Evolutionary conservation across 2,329 filamentous ascomycete genomes (phyloP).

Genomic region (Arthrinium puccinioides): DNA sequence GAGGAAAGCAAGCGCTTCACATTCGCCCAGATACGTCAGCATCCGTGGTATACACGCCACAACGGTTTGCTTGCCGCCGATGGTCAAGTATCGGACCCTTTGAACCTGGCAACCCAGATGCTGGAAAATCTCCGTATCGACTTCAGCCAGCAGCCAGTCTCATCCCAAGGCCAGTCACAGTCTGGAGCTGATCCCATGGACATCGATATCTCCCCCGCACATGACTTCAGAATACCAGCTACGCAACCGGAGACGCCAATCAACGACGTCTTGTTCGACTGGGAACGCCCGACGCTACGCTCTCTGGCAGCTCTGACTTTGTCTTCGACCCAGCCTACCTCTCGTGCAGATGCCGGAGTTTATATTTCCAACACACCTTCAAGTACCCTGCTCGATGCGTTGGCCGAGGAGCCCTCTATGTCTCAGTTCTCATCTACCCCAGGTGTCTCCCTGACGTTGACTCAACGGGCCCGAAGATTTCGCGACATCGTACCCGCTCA

Average conservation of each 20-base stretch:
- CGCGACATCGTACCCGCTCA: conserved; percentile 85
- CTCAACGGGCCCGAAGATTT: conserved; percentile 83
- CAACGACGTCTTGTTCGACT: conserved; percentile 73
- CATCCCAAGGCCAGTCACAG: conserved; percentile 24
- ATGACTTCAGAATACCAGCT: conserved; percentile 53
- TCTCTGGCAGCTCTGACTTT: conserved; percentile 35
- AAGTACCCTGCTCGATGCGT: conserved; percentile 45
- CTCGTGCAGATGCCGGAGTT: conserved; percentile 26
- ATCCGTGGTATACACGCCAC: conserved; percentile 86
- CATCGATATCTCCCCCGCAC: conserved; percentile 44
- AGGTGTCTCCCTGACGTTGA: conserved; percentile 73
- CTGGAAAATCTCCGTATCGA: conserved; percentile 86
- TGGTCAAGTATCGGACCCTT: conserved; percentile 69
- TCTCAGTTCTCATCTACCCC: conserved; percentile 78
- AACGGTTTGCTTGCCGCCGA: conserved; percentile 71
- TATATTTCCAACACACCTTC: conserved; percentile 26
- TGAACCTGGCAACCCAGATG: conserved; percentile 90
- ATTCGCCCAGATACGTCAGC: conserved; percentile 78
- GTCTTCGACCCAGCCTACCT: conserved; percentile 43
- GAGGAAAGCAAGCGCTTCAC: conserved; percentile 69
- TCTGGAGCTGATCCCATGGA: conserved; percentile 57
- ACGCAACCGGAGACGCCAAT: conserved; percentile 79
- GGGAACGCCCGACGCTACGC: conserved; percentile 66
- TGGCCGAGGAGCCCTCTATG: conserved; percentile 81
- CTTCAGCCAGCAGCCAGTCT: conserved; percentile 61